Evolutionary conservation across 371 early-diverging fungal species (phyloP).

Genomic region (Mortierella sp.): DNA sequence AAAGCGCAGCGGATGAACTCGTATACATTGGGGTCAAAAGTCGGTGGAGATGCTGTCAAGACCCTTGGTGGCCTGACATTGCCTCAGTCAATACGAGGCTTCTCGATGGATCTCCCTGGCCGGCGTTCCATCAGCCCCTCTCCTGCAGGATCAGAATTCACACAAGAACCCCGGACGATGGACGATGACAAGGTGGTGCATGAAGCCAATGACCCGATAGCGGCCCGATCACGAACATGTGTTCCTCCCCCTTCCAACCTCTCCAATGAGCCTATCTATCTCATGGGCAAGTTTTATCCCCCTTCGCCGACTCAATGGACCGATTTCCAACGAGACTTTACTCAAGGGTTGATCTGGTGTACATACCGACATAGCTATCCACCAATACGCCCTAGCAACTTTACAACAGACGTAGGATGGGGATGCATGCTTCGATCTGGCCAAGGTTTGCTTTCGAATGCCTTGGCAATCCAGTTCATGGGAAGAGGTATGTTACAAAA

Average conservation of each 20-base stretch:
- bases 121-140: slow-evolving; percentile 7
- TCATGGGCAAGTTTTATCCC: slow-evolving; percentile 47
- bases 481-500: slow-evolving; percentile 73
- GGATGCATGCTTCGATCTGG: slow-evolving; percentile 98
- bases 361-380: slow-evolving; percentile 92
- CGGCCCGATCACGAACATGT: slow-evolving; percentile 28
- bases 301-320: slow-evolving; percentile 48
- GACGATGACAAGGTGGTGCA: slow-evolving; percentile 9
- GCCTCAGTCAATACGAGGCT: slow-evolving; percentile 6
- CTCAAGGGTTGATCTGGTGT: slow-evolving; percentile 76
- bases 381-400: slow-evolving; percentile 81
- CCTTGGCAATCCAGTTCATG: slow-evolving; percentile 76
- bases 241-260: slow-evolving; percentile 27
- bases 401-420: slow-evolving; percentile 92
- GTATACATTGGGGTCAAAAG: slow-evolving; percentile 25
- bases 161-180: not conserved
- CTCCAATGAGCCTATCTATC: slow-evolving; percentile 29
- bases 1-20: slow-evolving; percentile 38
- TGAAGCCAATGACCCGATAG: slow-evolving; percentile 30
- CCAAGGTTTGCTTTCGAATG: slow-evolving; percentile 91
- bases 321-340: slow-evolving; percentile 49
- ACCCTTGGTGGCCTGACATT: slow-evolving; percentile 3
- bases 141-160: not conserved
- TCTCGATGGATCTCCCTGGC: slow-evolving; percentile 14
- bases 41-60: slow-evolving; percentile 14